Percentiles rank a stretch among this genome's conserved stretches.
These are phyloP conservation scores for Aspergillus asperescens DNA, from an alignment of 495 filamentous ascomycete species.

Conservation along the genomic window DNA sequence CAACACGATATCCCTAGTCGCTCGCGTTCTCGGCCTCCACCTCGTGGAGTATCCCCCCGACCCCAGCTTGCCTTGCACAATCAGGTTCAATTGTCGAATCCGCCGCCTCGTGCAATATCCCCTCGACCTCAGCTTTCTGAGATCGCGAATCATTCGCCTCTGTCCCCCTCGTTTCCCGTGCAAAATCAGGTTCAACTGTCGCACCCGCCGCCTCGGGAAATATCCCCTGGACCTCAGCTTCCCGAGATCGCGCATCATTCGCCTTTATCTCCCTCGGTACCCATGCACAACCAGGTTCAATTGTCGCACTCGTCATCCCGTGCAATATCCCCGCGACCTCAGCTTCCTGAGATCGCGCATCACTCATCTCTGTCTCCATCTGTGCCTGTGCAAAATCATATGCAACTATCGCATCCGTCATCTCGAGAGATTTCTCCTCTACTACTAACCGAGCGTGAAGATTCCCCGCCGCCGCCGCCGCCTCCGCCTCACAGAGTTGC, in stretches of 20 bases:
- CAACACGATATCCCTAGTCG: neutral
- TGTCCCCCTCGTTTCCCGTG: slow-evolving; percentile 2
- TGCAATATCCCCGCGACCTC: slow-evolving; percentile 16
- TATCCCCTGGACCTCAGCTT: slow-evolving; percentile 26
- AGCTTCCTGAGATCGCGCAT: slow-evolving; percentile 14
- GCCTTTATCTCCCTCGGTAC: neutral
- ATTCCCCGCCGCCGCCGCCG: slow-evolving; percentile 44
- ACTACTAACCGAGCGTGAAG: slow-evolving; percentile 32
- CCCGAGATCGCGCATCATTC: neutral
- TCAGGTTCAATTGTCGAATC: neutral
- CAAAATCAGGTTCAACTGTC: slow-evolving; percentile 24
- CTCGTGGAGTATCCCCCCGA: slow-evolving; percentile 18
- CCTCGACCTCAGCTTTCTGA: slow-evolving; percentile 20
- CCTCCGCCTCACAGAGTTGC: slow-evolving; percentile 39
- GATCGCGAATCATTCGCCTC: neutral
- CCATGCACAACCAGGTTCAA: neutral
- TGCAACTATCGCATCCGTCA: slow-evolving; percentile 26
- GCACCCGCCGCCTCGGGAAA: slow-evolving; percentile 30
- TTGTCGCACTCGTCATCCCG: neutral
- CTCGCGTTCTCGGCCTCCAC: slow-evolving; percentile 9
- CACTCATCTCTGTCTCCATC: slow-evolving; percentile 1
- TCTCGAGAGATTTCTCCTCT: slow-evolving; percentile 37
- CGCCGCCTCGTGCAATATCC: slow-evolving; percentile 11
- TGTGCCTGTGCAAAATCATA: slow-evolving; percentile 12
- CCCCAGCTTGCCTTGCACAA: too few species aligned